Conservation (phyloP, 2,329 filamentous ascomycete species). For the Penicillium sp. region DNA sequence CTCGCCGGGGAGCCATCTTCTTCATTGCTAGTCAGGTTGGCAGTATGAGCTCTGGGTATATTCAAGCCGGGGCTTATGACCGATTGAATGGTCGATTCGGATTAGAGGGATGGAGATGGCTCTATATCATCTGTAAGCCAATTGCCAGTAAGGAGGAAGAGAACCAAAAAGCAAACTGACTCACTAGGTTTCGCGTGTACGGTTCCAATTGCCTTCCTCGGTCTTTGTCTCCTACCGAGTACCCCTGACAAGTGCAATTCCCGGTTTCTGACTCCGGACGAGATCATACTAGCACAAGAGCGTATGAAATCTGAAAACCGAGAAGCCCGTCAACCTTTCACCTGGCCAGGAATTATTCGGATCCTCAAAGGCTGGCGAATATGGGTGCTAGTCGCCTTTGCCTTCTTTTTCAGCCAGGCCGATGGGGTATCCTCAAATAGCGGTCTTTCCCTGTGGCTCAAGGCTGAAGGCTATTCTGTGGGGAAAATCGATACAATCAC, state of each 20-base stretch:
- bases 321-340: conserved; percentile 20
- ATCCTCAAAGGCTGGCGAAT: conserved; percentile 21
- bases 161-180: not conserved
- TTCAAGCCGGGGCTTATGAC: conserved; percentile 24
- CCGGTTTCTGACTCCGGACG: conserved; percentile 15
- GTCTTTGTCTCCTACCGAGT: conserved; percentile 21
- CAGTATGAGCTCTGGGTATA: conserved; percentile 25
- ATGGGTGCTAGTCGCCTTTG: conserved; percentile 17
- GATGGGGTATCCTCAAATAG: conserved; percentile 24
- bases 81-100: conserved; percentile 16
- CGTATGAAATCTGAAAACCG: conserved; percentile 24
- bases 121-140: conserved; percentile 19
- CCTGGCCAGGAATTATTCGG: conserved; percentile 5
- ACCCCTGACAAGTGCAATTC: conserved; percentile 23
- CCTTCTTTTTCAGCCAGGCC: conserved; percentile 26
- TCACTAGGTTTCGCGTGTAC: conserved; percentile 21
- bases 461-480: conserved; percentile 21
- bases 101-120: conserved; percentile 20
- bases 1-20: conserved; percentile 25
- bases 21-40: conserved; percentile 25
- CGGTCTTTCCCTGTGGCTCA: conserved; percentile 22
- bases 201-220: conserved; percentile 22
- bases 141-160: not conserved
- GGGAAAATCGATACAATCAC: conserved; percentile 20
- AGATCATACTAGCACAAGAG: conserved; percentile 19